Evolutionary conservation across 2,329 filamentous ascomycete genomes (phyloP).

Genomic region (Ceratocystis destructans): DNA sequence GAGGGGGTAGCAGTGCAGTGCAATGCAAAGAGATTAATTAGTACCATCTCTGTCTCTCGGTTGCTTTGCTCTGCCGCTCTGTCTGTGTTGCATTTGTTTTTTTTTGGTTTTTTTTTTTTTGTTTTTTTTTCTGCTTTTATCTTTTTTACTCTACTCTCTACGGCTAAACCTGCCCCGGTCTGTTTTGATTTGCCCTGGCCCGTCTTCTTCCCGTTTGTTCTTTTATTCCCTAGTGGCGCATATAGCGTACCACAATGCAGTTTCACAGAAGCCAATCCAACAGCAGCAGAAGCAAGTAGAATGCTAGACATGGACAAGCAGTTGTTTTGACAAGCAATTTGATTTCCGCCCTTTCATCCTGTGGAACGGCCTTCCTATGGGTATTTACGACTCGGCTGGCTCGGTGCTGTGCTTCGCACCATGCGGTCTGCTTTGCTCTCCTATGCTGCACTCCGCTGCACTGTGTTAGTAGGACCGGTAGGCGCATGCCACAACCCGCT

Average conservation of each 20-base stretch:
- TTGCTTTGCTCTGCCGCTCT: neutral
- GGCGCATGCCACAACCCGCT: slow-evolving; percentile 3
- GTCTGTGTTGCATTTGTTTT: neutral
- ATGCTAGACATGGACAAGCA: neutral
- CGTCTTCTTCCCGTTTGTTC: neutral
- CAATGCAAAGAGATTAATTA: neutral
- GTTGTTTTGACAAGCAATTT: too few relatives aligned
- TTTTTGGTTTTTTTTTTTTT: neutral
- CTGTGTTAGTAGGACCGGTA: neutral
- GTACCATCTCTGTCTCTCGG: neutral
- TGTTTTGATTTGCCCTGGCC: neutral
- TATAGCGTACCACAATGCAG: neutral
- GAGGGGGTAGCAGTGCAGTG: neutral
- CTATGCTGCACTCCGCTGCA: neutral
- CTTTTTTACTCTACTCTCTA: neutral
- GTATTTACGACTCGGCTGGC: neutral
- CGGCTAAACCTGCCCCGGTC: neutral
- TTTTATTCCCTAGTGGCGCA: neutral
- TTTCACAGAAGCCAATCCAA: neutral
- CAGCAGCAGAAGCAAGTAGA: neutral
- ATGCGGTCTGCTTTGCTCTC: neutral
- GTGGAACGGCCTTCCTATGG: neutral
- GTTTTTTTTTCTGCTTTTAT: neutral
- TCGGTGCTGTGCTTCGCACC: neutral
- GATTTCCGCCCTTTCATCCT: neutral